Conservation (phyloP, 2,329 filamentous ascomycete genomes). For the Neurospora crassa region DNA sequence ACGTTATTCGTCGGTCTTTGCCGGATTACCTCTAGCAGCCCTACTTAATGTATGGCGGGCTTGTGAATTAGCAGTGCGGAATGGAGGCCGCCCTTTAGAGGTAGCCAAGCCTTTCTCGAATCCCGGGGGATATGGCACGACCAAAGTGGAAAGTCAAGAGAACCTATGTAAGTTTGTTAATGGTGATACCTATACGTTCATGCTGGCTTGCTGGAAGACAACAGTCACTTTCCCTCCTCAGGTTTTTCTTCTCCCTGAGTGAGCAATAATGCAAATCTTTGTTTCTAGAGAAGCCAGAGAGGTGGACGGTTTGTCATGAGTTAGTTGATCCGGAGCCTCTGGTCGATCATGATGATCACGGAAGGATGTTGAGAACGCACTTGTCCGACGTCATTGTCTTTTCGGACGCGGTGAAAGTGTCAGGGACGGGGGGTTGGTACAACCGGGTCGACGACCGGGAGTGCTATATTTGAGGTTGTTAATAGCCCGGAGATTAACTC, state of each 20-base stretch:
- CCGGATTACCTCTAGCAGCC: not conserved
- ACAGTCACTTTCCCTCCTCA: not conserved
- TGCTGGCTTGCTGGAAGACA: not conserved
- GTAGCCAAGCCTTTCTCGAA: not conserved
- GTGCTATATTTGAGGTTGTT: conserved; percentile 7
- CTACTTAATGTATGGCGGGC: not conserved
- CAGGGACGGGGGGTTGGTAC: conserved; percentile 6
- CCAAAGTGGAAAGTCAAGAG: not conserved
- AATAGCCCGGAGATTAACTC: not conserved
- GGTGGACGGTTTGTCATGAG: conserved; percentile 22
- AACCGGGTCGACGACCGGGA: conserved; percentile 2
- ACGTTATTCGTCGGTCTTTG: not conserved
- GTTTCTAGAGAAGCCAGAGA: not conserved
- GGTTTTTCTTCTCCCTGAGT: not conserved
- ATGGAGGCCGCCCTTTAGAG: not conserved
- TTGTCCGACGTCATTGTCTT: conserved; percentile 3
- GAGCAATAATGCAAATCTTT: not conserved
- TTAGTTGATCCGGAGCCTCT: conserved; percentile 15
- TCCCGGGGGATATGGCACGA: not conserved
- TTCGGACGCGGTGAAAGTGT: conserved; percentile 9
- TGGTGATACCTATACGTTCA: not conserved
- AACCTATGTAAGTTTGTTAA: too few species aligned
- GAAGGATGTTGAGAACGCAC: not conserved
- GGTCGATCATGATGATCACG: not conserved
- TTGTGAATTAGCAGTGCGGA: not conserved